These are phyloP conservation scores for Lactarius evosmus DNA, from an alignment of 768 basidiomycete species.

Conservation along the genomic window DNA sequence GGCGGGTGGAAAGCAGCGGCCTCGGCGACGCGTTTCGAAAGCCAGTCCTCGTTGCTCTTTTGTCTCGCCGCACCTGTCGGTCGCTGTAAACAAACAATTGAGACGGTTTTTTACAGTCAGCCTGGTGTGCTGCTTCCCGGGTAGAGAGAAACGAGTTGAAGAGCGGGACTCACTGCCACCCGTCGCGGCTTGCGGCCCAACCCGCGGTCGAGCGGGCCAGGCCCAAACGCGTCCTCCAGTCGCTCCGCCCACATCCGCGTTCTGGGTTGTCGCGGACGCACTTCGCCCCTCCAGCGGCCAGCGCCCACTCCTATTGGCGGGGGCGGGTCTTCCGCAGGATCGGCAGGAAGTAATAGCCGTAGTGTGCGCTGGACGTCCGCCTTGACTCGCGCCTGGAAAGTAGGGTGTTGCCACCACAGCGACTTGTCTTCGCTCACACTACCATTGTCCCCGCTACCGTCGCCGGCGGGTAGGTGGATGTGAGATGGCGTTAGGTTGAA, in stretches of 20 bases:
- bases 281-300: conserved; percentile 9
- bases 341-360: conserved; percentile 12
- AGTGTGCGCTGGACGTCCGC: conserved; percentile 20
- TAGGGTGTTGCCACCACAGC: conserved; percentile 19
- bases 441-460: not conserved
- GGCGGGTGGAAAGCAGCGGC: not conserved
- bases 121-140: not conserved
- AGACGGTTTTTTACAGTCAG: not conserved
- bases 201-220: conserved; percentile 23
- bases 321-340: conserved; percentile 9
- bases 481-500: conserved; percentile 7
- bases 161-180: conserved; percentile 9
- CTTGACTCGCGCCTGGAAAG: conserved; percentile 21
- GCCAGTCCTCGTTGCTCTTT: not conserved
- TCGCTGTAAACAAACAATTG: conserved; percentile 1
- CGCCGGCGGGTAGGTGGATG: not conserved
- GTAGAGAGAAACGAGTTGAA: not conserved
- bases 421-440: not conserved
- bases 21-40: not conserved
- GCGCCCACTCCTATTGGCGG: not conserved
- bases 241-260: conserved; percentile 19
- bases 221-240: conserved; percentile 24
- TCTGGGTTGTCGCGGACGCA: conserved; percentile 14
- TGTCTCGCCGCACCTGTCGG: conserved; percentile 6
- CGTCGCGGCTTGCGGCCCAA: conserved; percentile 23